Conservation (phyloP, 768 basidiomycete genomes). For the Russula dissimulans region DNA sequence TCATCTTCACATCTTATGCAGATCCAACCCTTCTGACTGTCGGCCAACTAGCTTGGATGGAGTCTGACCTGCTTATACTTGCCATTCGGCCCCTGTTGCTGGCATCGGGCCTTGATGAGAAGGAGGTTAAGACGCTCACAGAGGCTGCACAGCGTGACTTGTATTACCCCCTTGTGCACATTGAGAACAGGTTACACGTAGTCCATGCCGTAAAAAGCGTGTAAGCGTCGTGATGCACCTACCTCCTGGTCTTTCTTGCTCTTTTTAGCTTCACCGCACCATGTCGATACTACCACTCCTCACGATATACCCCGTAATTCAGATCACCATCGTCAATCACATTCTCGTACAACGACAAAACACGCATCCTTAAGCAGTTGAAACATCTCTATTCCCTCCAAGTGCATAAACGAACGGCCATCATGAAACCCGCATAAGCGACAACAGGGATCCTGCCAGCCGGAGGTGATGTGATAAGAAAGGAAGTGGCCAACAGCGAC, state of each 20-base stretch:
- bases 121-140: constrained; percentile 47
- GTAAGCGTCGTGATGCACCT: constrained; percentile 1
- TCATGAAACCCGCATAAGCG: constrained; percentile 37
- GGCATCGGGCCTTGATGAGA: constrained; percentile 41
- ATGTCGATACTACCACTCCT: constrained; percentile 7
- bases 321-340: constrained; percentile 19
- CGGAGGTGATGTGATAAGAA: constrained; percentile 23
- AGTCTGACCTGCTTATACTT: constrained; percentile 55
- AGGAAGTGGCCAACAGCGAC: constrained; percentile 14
- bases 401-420: constrained; percentile 49
- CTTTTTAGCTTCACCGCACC: constrained; percentile 5
- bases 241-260: constrained; percentile 5
- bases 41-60: constrained; percentile 68
- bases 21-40: constrained; percentile 52
- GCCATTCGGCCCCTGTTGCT: constrained; percentile 54
- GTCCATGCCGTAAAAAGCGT: constrained; percentile 41
- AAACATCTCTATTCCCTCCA: constrained; percentile 51
- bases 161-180: constrained; percentile 46
- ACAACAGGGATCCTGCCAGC: constrained; percentile 26
- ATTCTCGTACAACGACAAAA: constrained; percentile 18
- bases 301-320: constrained; percentile 19
- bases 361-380: constrained; percentile 35
- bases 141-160: constrained; percentile 56
- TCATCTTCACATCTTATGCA: constrained; percentile 21
- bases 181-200: constrained; percentile 48